phyloP scores from a whole-genome alignment of 306 rosid genomes.

The Lotus japonicus region DNA sequence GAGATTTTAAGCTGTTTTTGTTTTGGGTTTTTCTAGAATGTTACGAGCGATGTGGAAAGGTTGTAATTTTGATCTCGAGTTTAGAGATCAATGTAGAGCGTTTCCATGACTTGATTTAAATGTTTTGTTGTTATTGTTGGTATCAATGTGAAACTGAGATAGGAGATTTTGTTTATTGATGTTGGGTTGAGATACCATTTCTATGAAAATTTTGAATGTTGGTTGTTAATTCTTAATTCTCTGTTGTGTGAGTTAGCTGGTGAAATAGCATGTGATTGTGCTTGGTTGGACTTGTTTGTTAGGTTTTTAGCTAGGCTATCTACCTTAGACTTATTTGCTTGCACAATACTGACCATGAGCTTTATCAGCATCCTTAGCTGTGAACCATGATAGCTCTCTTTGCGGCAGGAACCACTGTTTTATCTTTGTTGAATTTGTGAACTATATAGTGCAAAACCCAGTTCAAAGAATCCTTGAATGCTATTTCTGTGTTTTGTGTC shows the following conservation, averaged over 20 bases:
- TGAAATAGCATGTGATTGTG: not conserved
- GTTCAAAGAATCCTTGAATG: not conserved
- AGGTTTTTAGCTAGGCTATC: not conserved
- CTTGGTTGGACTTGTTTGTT: not conserved
- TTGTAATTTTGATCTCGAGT: not conserved
- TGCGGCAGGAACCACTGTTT: not conserved
- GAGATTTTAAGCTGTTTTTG: not conserved
- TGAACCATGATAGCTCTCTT: not conserved
- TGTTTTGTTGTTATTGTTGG: not conserved
- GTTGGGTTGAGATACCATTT: not conserved
- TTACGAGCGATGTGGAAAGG: not conserved
- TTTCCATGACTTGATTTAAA: not conserved
- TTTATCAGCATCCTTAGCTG: not conserved
- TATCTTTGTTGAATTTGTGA: not conserved
- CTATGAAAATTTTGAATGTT: not conserved
- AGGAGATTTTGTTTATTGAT: not conserved
- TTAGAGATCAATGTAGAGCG: conserved; percentile 1
- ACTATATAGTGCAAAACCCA: not conserved
- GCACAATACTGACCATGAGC: not conserved
- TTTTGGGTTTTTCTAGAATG: not conserved
- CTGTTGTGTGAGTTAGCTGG: too few relatives aligned
- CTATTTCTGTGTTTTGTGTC: not conserved
- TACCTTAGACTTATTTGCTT: not conserved
- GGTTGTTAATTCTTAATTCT: not conserved
- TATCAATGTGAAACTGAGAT: not conserved